A percentile compares a stretch with the other conserved stretches of the same genome.
Evolutionary conservation across 2,329 filamentous ascomycete species (phyloP).

Genomic region (Trichoderma citrinoviride): DNA sequence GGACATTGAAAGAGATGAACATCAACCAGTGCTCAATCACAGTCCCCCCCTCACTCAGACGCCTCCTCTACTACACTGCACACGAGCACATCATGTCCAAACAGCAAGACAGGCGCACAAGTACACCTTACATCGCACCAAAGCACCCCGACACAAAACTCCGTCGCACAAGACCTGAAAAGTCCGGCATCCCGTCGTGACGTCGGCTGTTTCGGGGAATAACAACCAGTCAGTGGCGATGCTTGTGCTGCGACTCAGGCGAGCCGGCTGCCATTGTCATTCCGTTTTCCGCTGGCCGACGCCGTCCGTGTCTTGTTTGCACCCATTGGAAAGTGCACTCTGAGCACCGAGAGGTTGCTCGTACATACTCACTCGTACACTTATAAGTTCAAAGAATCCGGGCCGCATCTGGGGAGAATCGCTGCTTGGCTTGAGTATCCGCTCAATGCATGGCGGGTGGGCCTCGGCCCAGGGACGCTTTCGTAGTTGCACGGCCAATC

Average conservation of each 20-base stretch:
- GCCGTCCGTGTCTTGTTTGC: neutral
- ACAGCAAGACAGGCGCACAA: neutral
- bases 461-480: slow-evolving; percentile 7
- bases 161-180: neutral
- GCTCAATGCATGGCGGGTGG: slow-evolving; percentile 10
- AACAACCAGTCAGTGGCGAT: slow-evolving; percentile 16
- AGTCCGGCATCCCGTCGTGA: slow-evolving; percentile 17
- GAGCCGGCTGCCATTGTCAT: neutral
- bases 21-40: too few species aligned
- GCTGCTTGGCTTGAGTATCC: neutral
- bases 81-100: too few species aligned
- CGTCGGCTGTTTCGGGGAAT: slow-evolving; percentile 22
- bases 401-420: slow-evolving; percentile 3
- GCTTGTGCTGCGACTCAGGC: slow-evolving; percentile 9
- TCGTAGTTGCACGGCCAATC: neutral
- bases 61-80: too few species aligned
- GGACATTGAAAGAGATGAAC: too few species aligned
- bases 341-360: too few species aligned
- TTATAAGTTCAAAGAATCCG: neutral
- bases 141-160: neutral
- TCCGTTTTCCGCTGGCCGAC: neutral
- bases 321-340: too few species aligned
- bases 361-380: too few species aligned
- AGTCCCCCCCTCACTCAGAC: too few species aligned
- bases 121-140: neutral